A percentile compares a stretch with the other conserved stretches of the same genome.
Evolutionary conservation across 2,329 filamentous ascomycete genomes (phyloP).

Genomic region (Aspergillus tanneri): DNA sequence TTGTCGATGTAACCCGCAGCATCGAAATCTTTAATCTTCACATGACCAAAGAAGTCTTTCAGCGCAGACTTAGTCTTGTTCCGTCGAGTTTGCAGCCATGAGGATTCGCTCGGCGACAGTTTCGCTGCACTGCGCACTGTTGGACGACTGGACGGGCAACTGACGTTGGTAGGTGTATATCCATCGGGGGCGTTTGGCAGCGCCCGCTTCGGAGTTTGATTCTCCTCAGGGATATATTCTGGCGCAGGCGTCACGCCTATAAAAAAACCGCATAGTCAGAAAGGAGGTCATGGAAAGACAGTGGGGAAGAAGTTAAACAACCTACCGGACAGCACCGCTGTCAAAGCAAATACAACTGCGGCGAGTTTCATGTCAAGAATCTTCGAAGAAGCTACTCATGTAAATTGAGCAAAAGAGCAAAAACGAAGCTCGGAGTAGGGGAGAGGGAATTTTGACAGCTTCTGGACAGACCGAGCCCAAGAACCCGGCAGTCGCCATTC

Average conservation of each 20-base stretch:
- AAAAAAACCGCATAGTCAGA: not conserved
- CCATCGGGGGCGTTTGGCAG: constrained; percentile 61
- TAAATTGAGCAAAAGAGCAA: not conserved
- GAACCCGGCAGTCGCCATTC: constrained; percentile 1
- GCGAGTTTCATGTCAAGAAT: constrained; percentile 14
- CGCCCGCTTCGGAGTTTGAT: constrained; percentile 40
- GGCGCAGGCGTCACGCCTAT: constrained; percentile 13
- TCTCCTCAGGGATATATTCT: constrained; percentile 2
- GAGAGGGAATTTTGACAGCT: not conserved
- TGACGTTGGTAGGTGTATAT: constrained; percentile 68
- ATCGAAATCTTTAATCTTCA: constrained; percentile 77
- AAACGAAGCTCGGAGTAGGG: not conserved
- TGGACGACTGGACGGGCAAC: constrained; percentile 69
- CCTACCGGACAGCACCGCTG: constrained; percentile 20
- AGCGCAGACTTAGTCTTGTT: constrained; percentile 72
- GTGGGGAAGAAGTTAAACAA: not conserved
- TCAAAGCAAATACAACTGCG: constrained; percentile 15
- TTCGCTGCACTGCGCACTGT: constrained; percentile 62
- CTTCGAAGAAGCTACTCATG: constrained; percentile 5
- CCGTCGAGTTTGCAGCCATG: constrained; percentile 72
- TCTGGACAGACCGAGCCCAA: not conserved
- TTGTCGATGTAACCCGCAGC: constrained; percentile 68
- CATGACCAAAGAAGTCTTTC: constrained; percentile 67
- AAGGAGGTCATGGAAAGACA: not conserved
- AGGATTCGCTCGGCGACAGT: constrained; percentile 68